A percentile compares a stretch with the other conserved stretches of the same genome.
Conservation (phyloP, 78 protist genomes). For the Salpingoeca rosetta region DNA sequence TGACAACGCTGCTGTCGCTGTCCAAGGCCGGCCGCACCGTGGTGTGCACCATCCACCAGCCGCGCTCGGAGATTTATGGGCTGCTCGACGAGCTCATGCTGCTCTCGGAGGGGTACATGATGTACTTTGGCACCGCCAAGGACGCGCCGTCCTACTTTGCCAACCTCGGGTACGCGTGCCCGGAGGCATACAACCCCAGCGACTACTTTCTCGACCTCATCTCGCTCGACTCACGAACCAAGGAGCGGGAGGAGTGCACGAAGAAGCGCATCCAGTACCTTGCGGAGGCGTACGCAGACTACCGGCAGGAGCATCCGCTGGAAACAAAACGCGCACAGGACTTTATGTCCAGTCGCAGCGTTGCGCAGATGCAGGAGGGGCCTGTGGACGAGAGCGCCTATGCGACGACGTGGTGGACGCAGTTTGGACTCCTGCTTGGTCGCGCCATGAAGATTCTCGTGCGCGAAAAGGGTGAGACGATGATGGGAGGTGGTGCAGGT, state of each 20-base stretch:
- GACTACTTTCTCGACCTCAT: neutral
- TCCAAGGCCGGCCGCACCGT: constrained; percentile 49
- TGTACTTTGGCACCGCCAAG: constrained; percentile 10
- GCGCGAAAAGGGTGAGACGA: too few species aligned
- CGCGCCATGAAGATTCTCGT: neutral
- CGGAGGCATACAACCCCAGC: constrained; percentile 18
- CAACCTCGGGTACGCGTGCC: constrained; percentile 16
- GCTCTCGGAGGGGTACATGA: constrained; percentile 6
- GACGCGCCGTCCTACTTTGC: constrained; percentile 13
- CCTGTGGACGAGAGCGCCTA: neutral
- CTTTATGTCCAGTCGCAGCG: neutral
- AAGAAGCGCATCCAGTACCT: neutral
- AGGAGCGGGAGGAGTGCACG: neutral
- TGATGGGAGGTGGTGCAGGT: too few species aligned
- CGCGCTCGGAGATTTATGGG: constrained; percentile 22
- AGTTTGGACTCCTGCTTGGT: neutral
- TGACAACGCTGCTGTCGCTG: constrained; percentile 16
- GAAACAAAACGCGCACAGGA: neutral
- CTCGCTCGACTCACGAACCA: neutral
- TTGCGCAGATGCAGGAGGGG: neutral
- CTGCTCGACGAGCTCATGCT: constrained; percentile 26
- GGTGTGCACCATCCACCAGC: constrained; percentile 49
- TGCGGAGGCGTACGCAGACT: neutral
- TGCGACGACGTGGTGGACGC: neutral
- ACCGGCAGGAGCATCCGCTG: neutral